Evolutionary conservation across 768 basidiomycete genomes (phyloP), one percentile per base, ranked within the genome.

Genomic region (Termitomyces sp.): DNA sequence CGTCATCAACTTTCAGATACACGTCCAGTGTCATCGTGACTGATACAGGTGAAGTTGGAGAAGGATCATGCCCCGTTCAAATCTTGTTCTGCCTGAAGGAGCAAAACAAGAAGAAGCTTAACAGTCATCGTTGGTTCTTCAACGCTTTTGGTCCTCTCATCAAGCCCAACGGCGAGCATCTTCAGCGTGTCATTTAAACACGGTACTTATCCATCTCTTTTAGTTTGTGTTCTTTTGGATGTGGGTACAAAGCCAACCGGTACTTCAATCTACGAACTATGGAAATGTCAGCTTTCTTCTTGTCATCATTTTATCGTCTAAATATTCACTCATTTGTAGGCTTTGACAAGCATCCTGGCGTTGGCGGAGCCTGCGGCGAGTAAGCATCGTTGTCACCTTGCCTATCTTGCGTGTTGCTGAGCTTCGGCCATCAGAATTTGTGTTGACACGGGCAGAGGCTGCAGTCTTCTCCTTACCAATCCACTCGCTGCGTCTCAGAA

Each of bases 61-160:
- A 81, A 53, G 83, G 86, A n/a, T 74, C 82, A 1, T 91, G 89
- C 67, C 87, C 94, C 0, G 85, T 93, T 59, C 95, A 95, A 72
- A 80, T 92, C 65, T 77, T 98, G 49, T 95, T 95, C 77, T 94
- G 93, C 68, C 76, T 95, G 67, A 95, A 95, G 73, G 93, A 95
- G 71, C 91, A 93, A 76, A 97, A 95, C 81, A 94, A 94, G 80
- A 95, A 96, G 81, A 96, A 97, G 72, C 80, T 96, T 66, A 96
- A 96, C 77, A 91, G 89, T 66, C 94, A 97, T 68, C 83, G 95
- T 20, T 97, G 95, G 95, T 96, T 96, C 80, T 96, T 97, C 82
- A 97, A 97, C 68, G 95, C 92, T 0, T 91, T 96, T 63, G 91
- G 91, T 23, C 92, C 94, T 28, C 77, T 95, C 58, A 82, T 96